Evolutionary conservation across 345 rosid genomes (phyloP), one percentile per base, ranked within the genome.

Genomic region (Acer negundo): DNA sequence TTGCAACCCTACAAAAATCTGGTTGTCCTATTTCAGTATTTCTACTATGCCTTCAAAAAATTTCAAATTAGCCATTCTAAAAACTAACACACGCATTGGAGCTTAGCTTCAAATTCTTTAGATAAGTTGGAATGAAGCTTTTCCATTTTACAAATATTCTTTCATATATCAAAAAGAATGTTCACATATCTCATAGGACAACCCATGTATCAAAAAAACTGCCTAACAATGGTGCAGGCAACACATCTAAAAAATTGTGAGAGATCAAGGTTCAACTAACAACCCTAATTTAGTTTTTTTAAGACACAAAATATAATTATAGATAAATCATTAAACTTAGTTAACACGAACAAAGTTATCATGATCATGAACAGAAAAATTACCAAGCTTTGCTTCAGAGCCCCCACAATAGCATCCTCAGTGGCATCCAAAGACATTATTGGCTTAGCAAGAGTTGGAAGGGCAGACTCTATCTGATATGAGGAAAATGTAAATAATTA

Each of bases 341-440:
- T 11, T n/a, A 64, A 42, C 6, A 35, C 46, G n/a, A 23, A 55
- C 16, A 28, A 67, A 64, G 22, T 65, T 59, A 17, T 49, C 6
- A 16, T 65, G 51, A 17, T 42, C 6, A 69, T 47, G 72, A 31
- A 71, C 72, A 75, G 70, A 63, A 83, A 63, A 53, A 63, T 58
- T 91, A 96, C 99, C 98, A 96, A 84, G 84, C 94, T 92, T 85
- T 90, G 98, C 86, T 96, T 96, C 84, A 96, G 79, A 74, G 90
- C 84, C 77, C 97, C 97, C 80, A 92, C 95, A 74, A 92, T 89
- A 73, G 99, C 98, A 90, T 94, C 98, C 86, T 96, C 98, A 76
- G 92, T 89, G 24, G 98, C 98, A 76, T 96, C 97, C 87, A 96
- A 85, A 67, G 99, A 92, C 98, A 96, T 91, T 24, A 96, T 93